Percentiles rank a stretch among this genome's conserved stretches.
Evolutionary conservation across 2,329 filamentous ascomycete species (phyloP).

Genomic region (Botryotinia convoluta): DNA sequence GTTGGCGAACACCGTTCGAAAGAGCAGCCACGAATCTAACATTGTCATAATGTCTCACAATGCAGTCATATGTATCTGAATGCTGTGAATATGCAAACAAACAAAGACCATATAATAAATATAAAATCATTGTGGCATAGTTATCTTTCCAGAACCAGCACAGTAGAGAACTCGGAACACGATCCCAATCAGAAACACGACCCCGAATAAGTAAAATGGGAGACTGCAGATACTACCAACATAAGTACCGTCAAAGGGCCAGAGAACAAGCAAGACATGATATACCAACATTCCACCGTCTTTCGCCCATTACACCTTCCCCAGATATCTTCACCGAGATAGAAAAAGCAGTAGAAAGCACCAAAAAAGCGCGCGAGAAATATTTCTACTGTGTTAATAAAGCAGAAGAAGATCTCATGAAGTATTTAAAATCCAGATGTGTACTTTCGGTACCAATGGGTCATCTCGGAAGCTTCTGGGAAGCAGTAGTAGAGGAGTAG

Average conservation of each 20-base stretch:
- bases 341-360: neutral
- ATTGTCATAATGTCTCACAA: neutral
- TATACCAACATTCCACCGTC: neutral
- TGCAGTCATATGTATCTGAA: neutral
- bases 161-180: neutral
- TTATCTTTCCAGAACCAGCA: too few species aligned
- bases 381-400: neutral
- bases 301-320: neutral
- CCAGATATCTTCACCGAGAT: neutral
- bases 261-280: neutral
- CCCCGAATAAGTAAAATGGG: neutral
- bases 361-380: neutral
- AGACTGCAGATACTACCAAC: neutral
- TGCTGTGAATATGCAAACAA: neutral
- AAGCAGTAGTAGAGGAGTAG: neutral
- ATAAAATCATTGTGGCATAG: neutral
- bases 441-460: neutral
- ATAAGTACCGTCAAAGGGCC: too few species aligned
- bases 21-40: neutral
- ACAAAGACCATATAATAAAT: neutral
- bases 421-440: neutral
- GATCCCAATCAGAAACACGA: neutral
- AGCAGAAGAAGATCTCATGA: neutral
- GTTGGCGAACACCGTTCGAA: too few species aligned
- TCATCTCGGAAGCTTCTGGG: neutral